Evolutionary conservation across 768 basidiomycete species (phyloP).

Genomic region (Tremella yokohamensis): DNA sequence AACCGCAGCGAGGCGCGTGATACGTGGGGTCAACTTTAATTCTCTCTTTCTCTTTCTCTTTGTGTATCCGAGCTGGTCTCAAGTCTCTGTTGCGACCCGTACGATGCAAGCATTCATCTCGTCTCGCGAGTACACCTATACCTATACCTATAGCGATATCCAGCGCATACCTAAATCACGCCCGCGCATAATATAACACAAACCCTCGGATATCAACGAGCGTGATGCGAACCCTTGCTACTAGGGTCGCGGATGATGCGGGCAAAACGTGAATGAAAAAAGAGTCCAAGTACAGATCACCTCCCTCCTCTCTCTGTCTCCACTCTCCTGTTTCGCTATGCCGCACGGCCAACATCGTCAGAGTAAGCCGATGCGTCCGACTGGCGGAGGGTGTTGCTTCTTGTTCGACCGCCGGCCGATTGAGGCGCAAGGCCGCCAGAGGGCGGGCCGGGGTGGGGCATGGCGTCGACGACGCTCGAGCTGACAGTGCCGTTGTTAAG

Average conservation of each 20-base stretch:
- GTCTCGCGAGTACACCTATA: too few species aligned
- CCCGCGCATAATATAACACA: background rate
- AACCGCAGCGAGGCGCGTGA: too few species aligned
- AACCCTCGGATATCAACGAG: constrained; percentile 4
- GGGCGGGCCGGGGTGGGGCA: constrained; percentile 31
- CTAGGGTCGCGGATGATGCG: background rate
- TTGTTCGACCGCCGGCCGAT: background rate
- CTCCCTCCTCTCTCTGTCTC: background rate
- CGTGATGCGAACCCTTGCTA: background rate
- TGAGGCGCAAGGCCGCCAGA: background rate
- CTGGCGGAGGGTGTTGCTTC: constrained; percentile 2
- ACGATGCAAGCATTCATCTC: too few species aligned
- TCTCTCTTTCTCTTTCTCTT: too few species aligned
- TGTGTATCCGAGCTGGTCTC: too few species aligned
- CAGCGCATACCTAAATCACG: too few species aligned
- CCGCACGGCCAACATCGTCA: constrained; percentile 2
- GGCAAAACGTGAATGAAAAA: background rate
- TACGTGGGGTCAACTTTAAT: too few species aligned
- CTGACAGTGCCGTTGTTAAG: constrained; percentile 35
- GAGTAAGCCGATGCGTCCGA: constrained; percentile 5
- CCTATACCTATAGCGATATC: too few species aligned
- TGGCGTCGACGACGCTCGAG: constrained; percentile 22
- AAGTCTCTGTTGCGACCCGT: too few species aligned
- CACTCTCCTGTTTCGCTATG: background rate
- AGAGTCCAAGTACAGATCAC: background rate